Percentiles rank a stretch among this genome's conserved stretches.
phyloP scores from a whole-genome alignment of 2,329 filamentous ascomycete species.

The Leptodontidium sp. region DNA sequence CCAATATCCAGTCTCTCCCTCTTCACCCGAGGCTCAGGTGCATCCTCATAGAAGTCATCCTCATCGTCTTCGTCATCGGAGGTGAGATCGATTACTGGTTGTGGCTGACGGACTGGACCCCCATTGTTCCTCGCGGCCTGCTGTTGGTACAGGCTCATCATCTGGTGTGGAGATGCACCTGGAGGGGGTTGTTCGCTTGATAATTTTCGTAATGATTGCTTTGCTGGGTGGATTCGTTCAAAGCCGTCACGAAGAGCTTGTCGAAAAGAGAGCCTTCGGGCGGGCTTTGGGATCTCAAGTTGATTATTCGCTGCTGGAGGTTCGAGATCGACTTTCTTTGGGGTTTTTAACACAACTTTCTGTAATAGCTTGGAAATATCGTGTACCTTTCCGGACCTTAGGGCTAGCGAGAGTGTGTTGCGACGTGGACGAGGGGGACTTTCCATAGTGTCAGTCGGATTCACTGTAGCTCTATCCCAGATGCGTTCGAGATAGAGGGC shows the following conservation, averaged over 20 bases:
- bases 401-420: neutral
- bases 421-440: neutral
- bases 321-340: neutral
- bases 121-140: constrained; percentile 1
- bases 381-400: neutral
- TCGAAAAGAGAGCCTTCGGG: neutral
- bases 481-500: neutral
- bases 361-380: neutral
- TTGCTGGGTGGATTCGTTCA: neutral
- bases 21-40: neutral
- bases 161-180: neutral
- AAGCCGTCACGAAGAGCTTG: neutral
- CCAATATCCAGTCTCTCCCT: neutral
- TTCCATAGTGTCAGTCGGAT: constrained; percentile 11
- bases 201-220: neutral
- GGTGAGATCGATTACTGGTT: constrained; percentile 24
- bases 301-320: neutral
- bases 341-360: neutral
- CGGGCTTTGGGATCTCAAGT: neutral
- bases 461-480: neutral
- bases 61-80: constrained; percentile 16
- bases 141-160: neutral
- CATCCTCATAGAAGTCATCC: constrained; percentile 2
- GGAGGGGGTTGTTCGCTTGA: neutral
- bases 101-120: neutral